These are phyloP conservation scores for Pleomassaria siparia DNA, from an alignment of 2,329 filamentous ascomycete genomes.

Conservation along the genomic window DNA sequence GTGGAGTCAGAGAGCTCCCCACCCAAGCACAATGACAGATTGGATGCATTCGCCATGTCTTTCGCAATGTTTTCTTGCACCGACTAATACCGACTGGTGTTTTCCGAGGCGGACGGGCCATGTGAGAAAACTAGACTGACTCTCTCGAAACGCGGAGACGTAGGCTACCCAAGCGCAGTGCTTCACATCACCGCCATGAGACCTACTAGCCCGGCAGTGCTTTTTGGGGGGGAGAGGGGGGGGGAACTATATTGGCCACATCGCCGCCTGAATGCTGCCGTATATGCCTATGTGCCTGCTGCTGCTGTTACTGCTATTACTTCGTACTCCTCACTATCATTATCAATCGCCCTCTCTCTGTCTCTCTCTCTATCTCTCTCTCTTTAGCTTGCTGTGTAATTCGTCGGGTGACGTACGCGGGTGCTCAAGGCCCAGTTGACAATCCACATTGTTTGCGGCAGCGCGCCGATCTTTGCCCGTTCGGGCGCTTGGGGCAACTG, in stretches of 20 bases:
- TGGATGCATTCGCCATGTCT: no score
- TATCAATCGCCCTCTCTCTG: no score
- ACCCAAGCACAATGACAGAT: no score
- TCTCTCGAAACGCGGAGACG: constrained; percentile 20
- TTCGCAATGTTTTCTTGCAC: neutral
- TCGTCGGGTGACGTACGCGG: constrained; percentile 1
- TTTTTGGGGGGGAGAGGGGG: neutral
- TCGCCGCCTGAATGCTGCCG: constrained; percentile 3
- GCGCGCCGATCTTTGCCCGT: constrained; percentile 5
- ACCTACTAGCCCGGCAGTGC: constrained; percentile 9
- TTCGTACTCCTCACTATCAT: neutral
- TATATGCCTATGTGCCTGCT: neutral
- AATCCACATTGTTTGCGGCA: constrained; percentile 8
- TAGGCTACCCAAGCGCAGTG: constrained; percentile 15
- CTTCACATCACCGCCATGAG: constrained; percentile 16
- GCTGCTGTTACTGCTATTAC: constrained; percentile 1
- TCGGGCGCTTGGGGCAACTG: constrained; percentile 1
- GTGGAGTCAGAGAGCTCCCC: no score
- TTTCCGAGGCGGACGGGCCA: neutral
- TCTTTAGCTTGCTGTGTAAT: neutral
- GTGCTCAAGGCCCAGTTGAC: neutral
- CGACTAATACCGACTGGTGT: neutral
- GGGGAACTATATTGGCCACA: neutral
- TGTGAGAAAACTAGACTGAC: constrained; percentile 10
- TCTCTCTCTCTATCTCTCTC: neutral